These are phyloP conservation scores for Prunus kanzakura DNA, from an alignment of 306 rosid species.

Conservation along the genomic window DNA sequence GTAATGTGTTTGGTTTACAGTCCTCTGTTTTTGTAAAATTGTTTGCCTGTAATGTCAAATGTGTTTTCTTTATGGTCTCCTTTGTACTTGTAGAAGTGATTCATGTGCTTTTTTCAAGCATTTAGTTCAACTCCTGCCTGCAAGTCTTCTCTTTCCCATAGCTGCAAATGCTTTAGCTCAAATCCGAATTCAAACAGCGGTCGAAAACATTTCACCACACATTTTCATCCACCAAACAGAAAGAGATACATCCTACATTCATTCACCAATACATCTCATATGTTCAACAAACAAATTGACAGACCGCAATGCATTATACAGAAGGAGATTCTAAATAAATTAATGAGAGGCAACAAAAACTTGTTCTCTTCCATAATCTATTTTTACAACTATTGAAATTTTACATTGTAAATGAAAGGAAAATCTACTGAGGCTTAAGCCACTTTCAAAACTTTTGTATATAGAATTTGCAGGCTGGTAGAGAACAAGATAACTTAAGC, in stretches of 20 bases:
- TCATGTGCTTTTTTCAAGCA: neutral
- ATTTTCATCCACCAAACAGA: neutral
- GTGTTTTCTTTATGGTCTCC: neutral
- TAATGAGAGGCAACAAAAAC: neutral
- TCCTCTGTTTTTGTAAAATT: neutral
- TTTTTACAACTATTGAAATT: constrained; percentile 1
- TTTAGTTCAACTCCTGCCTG: neutral
- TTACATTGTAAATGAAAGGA: neutral
- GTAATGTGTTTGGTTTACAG: neutral
- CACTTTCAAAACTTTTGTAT: neutral
- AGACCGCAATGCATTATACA: neutral
- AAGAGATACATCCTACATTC: neutral
- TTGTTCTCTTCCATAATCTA: neutral
- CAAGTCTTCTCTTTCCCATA: neutral
- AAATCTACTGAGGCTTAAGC: neutral
- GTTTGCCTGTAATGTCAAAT: neutral
- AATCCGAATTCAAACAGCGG: neutral
- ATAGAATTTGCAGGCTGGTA: neutral
- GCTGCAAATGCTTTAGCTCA: neutral
- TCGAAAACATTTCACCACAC: neutral
- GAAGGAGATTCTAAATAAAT: neutral
- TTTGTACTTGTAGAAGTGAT: neutral
- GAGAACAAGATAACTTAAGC: neutral
- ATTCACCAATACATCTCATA: neutral
- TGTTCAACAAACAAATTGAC: neutral